These are phyloP conservation scores for Dactylis glomerata DNA, from an alignment of 176 grass and related monocot genomes.

Conservation along the genomic window DNA sequence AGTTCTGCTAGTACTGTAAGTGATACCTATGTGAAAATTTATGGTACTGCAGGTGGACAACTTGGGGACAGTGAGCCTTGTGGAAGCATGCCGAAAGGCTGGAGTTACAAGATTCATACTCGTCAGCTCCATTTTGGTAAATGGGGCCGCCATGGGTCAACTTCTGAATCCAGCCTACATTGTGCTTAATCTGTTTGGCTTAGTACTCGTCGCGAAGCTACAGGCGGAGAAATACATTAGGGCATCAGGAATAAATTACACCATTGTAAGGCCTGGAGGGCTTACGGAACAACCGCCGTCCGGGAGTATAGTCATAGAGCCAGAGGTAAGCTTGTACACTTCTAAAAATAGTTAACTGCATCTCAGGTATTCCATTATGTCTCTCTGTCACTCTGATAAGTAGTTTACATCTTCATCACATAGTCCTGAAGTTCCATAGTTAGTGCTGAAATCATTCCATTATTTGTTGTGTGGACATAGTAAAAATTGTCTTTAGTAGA, in stretches of 20 bases:
- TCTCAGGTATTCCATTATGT: not conserved
- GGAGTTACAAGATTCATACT: constrained; percentile 64
- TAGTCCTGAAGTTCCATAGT: not conserved
- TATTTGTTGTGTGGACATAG: not conserved
- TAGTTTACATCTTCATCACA: not conserved
- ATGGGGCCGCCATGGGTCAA: constrained; percentile 51
- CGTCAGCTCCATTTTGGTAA: constrained; percentile 70
- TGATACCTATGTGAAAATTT: not conserved
- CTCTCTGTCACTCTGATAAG: not conserved
- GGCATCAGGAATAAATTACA: constrained; percentile 71
- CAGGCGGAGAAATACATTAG: constrained; percentile 67
- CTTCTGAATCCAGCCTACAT: constrained; percentile 70
- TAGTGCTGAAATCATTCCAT: not conserved
- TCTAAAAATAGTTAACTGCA: not conserved
- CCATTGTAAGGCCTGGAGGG: constrained; percentile 71
- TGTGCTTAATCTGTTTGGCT: constrained; percentile 63
- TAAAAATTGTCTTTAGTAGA: not conserved
- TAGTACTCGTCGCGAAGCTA: constrained; percentile 66
- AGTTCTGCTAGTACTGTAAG: not conserved
- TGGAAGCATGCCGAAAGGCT: constrained; percentile 65
- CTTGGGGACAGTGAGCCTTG: constrained; percentile 69
- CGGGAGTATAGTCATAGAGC: constrained; percentile 56
- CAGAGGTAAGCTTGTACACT: constrained; percentile 37
- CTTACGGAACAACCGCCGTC: constrained; percentile 51
- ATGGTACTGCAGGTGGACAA: constrained; percentile 55